Evolutionary conservation across 2,329 filamentous ascomycete species (phyloP).

Genomic region (Xylariaceae sp.): DNA sequence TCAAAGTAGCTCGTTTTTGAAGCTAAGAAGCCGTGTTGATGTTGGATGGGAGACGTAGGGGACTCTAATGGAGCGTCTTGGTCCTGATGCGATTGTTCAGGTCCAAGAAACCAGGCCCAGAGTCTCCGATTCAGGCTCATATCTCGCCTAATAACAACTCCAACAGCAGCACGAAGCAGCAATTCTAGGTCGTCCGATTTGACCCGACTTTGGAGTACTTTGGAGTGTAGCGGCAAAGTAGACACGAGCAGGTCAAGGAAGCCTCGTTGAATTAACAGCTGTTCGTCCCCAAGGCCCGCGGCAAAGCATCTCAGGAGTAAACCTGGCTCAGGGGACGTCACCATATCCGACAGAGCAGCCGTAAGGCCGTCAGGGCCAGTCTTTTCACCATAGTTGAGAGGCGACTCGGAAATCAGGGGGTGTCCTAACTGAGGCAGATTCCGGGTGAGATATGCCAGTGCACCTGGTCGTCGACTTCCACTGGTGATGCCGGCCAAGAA

Average conservation of each 20-base stretch:
- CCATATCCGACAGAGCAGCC: constrained; percentile 55
- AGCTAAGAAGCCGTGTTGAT: constrained; percentile 42
- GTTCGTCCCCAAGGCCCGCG: constrained; percentile 79
- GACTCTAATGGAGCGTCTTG: constrained; percentile 44
- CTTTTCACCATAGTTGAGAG: constrained; percentile 31
- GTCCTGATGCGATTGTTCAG: constrained; percentile 52
- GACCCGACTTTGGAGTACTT: constrained; percentile 70
- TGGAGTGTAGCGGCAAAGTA: constrained; percentile 78
- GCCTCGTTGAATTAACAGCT: constrained; percentile 86
- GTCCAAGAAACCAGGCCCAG: constrained; percentile 95
- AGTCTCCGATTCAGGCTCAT: constrained; percentile 94
- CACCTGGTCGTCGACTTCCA: constrained; percentile 75
- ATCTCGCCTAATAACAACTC: constrained; percentile 82
- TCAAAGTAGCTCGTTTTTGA: constrained; percentile 78
- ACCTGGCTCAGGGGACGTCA: constrained; percentile 85
- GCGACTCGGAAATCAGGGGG: constrained; percentile 31
- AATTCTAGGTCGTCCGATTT: constrained; percentile 72
- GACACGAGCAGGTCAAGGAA: constrained; percentile 90
- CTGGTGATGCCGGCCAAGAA: constrained; percentile 92
- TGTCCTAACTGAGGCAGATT: constrained; percentile 67
- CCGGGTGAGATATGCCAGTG: constrained; percentile 77
- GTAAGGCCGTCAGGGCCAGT: constrained; percentile 43
- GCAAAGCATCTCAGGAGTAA: constrained; percentile 87
- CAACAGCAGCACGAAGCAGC: constrained; percentile 74
- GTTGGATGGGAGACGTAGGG: constrained; percentile 39